A percentile compares a stretch with the other conserved stretches of the same genome.
Conservation (phyloP, 768 basidiomycete species). For the Tylopilus sp. region DNA sequence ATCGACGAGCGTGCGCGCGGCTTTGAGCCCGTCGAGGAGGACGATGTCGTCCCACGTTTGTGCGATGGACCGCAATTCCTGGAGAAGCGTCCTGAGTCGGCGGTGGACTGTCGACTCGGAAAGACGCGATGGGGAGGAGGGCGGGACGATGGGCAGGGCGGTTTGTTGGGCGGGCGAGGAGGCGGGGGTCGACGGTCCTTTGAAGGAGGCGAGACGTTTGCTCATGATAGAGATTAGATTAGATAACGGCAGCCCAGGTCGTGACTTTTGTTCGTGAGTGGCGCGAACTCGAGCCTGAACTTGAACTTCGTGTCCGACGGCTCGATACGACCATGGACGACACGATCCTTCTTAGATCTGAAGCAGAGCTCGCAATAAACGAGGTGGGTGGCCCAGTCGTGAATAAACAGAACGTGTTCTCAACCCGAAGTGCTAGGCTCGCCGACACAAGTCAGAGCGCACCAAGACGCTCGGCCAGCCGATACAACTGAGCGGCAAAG, state of each 20-base stretch:
- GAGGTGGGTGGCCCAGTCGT: constrained; percentile 17
- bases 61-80: constrained; percentile 59
- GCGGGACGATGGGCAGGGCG: constrained; percentile 33
- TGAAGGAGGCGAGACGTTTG: constrained; percentile 70
- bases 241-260: constrained; percentile 9
- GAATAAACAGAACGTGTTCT: not conserved
- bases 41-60: constrained; percentile 85
- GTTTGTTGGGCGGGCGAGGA: constrained; percentile 56
- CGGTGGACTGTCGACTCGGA: constrained; percentile 80
- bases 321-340: constrained; percentile 26
- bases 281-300: not conserved
- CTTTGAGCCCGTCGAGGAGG: constrained; percentile 72
- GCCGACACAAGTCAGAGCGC: constrained; percentile 66
- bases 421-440: constrained; percentile 42
- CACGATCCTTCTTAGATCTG: constrained; percentile 27
- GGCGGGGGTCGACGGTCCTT: constrained; percentile 73
- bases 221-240: constrained; percentile 38
- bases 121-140: constrained; percentile 40
- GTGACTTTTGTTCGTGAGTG: not conserved
- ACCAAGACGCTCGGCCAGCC: constrained; percentile 75
- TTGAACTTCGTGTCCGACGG: not conserved
- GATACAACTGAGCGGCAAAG: constrained; percentile 70
- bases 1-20: constrained; percentile 69
- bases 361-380: constrained; percentile 31
- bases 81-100: constrained; percentile 63